Base-by-base conservation (phyloP, 2,329 filamentous ascomycete species). In the Monilinia fructigena region DNA sequence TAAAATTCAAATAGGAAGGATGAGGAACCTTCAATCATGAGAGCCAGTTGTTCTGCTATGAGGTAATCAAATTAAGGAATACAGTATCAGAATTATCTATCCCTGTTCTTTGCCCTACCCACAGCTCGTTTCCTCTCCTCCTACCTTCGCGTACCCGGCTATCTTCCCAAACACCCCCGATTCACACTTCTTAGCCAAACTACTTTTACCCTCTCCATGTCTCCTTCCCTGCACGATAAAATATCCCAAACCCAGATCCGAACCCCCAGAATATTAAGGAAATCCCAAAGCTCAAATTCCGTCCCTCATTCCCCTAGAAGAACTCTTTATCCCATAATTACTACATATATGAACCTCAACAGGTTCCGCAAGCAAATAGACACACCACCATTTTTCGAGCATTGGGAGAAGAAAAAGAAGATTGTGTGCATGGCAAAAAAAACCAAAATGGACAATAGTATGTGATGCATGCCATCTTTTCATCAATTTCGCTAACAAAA, bases 61-160 rank as follows among this genome's bases (percentile, higher is more conserved):
- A 63, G 52, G 53, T 35, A 18, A 55, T 55, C 23, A 63, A 56
- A 55, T 55, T 55, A 31, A 63, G 38, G 52, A 63, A 55, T 55
- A 48, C 61, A 56, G 40, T 56, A 55, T 56, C 52, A 42, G 14
- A 63, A 55, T 55, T 55, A 48, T 56, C 53, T 63, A 63, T 63
- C 38, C 61, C 38, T 59, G 26, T 65, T 40, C 66, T 63, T 63
- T 58, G n/a, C 26, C 56, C 66, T 70, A 40, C 54, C 70, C 76
- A 79, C 67, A 83, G 66, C 67, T 74, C 75, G 62, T 72, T 79
- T 76, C 85, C 83, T 70, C 77, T 79, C 40, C 14, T 61, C 45
- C 11, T 31, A 14, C 35, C 47, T 45, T 23, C n/a, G 14, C 45
- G 38, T 35, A 59, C 28, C 48, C 56, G 20, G 35, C 26, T 23